Percentiles rank a stretch among this genome's conserved stretches.
Conservation (phyloP, 2,329 filamentous ascomycete species). For the Cryphonectria carpinicola region DNA sequence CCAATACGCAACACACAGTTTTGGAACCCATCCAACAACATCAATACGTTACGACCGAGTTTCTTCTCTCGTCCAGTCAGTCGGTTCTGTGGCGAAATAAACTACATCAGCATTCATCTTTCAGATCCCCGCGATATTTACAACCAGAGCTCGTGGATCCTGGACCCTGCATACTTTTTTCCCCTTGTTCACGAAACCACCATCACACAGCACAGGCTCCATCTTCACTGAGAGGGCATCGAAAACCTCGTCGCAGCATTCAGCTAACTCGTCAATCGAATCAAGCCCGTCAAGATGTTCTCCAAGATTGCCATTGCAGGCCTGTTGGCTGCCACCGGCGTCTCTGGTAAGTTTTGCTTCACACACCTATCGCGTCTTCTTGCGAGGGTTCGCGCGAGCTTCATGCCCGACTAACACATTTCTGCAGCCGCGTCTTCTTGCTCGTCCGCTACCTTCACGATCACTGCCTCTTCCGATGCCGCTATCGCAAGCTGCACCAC, state of each 20-base stretch:
- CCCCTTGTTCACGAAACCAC: neutral
- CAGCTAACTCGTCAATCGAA: conserved; percentile 28
- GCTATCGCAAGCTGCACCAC: conserved; percentile 67
- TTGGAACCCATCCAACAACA: conserved; percentile 24
- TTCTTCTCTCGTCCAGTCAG: conserved; percentile 17
- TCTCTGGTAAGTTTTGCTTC: conserved; percentile 42
- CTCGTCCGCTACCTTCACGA: conserved; percentile 50
- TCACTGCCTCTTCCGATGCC: conserved; percentile 67
- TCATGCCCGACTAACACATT: conserved; percentile 23
- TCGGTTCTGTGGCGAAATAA: conserved; percentile 22
- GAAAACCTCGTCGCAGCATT: neutral
- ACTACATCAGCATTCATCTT: conserved; percentile 23
- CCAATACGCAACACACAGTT: neutral
- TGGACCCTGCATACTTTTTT: conserved; percentile 5
- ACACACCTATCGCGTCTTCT: neutral
- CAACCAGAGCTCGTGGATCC: neutral
- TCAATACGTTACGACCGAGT: conserved; percentile 19
- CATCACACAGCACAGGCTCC: neutral
- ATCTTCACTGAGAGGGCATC: neutral
- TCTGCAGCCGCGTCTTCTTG: conserved; percentile 41
- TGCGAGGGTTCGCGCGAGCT: neutral
- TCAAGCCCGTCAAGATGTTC: conserved; percentile 45
- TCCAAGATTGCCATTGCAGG: conserved; percentile 47
- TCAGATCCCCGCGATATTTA: conserved; percentile 14
- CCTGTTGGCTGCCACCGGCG: conserved; percentile 45